Percentiles rank a stretch among this genome's conserved stretches.
Conservation (phyloP, 495 filamentous ascomycete genomes). For the Annulohypoxylon stygium region DNA sequence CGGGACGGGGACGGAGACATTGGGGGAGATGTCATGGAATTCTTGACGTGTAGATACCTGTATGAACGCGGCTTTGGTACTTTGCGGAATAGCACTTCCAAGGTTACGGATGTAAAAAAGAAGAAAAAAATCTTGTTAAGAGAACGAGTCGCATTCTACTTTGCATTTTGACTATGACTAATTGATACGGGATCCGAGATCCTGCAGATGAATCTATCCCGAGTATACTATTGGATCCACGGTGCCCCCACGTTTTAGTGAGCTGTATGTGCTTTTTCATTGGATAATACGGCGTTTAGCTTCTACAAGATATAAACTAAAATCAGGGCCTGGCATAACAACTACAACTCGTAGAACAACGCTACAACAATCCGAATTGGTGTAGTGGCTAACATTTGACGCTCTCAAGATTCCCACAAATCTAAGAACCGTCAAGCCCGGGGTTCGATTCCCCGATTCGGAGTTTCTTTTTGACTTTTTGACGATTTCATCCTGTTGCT, state of each 20-base stretch:
- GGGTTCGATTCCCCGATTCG: conserved; percentile 58
- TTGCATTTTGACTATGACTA: background rate
- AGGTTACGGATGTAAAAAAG: conserved; percentile 18
- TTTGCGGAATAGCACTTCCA: conserved; percentile 19
- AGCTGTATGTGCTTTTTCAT: too few species aligned
- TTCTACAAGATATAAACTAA: too few species aligned
- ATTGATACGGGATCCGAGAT: too few species aligned
- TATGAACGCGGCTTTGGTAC: conserved; percentile 10
- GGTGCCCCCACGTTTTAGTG: too few species aligned
- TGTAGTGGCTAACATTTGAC: conserved; percentile 56
- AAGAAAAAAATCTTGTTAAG: conserved; percentile 19
- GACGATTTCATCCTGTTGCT: background rate
- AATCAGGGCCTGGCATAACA: too few species aligned
- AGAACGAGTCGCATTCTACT: conserved; percentile 21
- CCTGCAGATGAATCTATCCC: too few species aligned
- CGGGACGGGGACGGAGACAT: background rate
- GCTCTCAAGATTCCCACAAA: conserved; percentile 44
- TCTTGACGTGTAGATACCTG: conserved; percentile 35
- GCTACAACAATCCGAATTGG: conserved; percentile 48
- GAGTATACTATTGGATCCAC: background rate
- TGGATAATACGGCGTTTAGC: too few species aligned
- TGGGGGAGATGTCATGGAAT: background rate
- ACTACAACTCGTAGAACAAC: too few species aligned
- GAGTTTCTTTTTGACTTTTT: conserved; percentile 42
- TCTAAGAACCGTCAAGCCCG: conserved; percentile 50